Conservation (phyloP, 768 basidiomycete species). For the Boletus sp. region DNA sequence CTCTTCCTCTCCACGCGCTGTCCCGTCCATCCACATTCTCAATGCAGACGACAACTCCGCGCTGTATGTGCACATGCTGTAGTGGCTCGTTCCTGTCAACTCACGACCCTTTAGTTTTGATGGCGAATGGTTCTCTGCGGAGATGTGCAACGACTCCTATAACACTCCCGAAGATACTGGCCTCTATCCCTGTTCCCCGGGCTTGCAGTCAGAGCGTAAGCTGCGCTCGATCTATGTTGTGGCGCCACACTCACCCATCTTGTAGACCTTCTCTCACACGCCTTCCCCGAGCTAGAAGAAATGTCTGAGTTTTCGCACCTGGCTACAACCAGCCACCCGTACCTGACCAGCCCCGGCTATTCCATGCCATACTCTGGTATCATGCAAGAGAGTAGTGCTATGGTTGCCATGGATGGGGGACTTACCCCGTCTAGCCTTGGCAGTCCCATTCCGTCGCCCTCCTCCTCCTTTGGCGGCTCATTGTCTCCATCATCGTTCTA, state of each 20-base stretch:
- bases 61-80: slow-evolving; percentile 17
- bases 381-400: slow-evolving; percentile 7
- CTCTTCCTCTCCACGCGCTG: not conserved
- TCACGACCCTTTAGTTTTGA: slow-evolving; percentile 15
- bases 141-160: not conserved
- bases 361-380: slow-evolving; percentile 13
- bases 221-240: not conserved
- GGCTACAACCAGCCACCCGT: not conserved
- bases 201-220: slow-evolving; percentile 7
- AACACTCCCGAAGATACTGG: not conserved
- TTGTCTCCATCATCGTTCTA: slow-evolving; percentile 21
- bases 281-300: slow-evolving; percentile 14
- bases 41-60: slow-evolving; percentile 7
- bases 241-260: slow-evolving; percentile 18
- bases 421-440: slow-evolving; percentile 14
- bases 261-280: not conserved
- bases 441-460: slow-evolving; percentile 24
- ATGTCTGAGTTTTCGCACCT: slow-evolving; percentile 21
- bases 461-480: slow-evolving; percentile 24
- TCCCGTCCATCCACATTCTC: slow-evolving; percentile 22
- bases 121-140: not conserved
- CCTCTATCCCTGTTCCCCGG: slow-evolving; percentile 1
- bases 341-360: slow-evolving; percentile 5
- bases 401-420: not conserved
- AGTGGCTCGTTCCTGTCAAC: not conserved